Conservation (phyloP, 2,329 filamentous ascomycete species). For the Penicillium sp. region DNA sequence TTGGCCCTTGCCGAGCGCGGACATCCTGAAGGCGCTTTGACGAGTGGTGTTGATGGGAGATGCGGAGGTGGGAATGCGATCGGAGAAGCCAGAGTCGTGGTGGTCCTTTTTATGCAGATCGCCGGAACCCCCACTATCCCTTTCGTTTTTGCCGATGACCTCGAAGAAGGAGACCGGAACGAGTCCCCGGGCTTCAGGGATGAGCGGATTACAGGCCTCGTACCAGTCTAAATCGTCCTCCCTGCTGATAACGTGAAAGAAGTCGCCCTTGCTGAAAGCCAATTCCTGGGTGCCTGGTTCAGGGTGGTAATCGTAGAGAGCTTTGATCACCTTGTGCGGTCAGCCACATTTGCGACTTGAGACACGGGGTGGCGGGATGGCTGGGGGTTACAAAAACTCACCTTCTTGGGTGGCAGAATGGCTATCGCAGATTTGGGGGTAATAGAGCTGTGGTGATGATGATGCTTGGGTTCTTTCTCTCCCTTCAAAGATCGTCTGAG, state of each 20-base stretch:
- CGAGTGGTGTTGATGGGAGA: slow-evolving; percentile 20
- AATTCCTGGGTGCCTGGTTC: slow-evolving; percentile 68
- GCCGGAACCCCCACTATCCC: slow-evolving; percentile 71
- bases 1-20: slow-evolving; percentile 48
- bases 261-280: slow-evolving; percentile 90
- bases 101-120: slow-evolving; percentile 55
- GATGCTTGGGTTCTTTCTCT: slow-evolving; percentile 64
- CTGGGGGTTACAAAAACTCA: slow-evolving; percentile 37
- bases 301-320: slow-evolving; percentile 86
- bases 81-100: slow-evolving; percentile 88
- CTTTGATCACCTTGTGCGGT: slow-evolving; percentile 76
- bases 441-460: slow-evolving; percentile 58
- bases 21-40: slow-evolving; percentile 36
- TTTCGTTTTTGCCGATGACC: slow-evolving; percentile 81
- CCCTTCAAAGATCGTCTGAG: slow-evolving; percentile 86
- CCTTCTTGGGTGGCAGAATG: slow-evolving; percentile 90
- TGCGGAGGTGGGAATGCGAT: slow-evolving; percentile 42
- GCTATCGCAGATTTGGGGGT: slow-evolving; percentile 80
- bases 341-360: slow-evolving; percentile 5
- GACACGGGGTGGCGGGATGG: slow-evolving; percentile 4
- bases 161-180: slow-evolving; percentile 95
- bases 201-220: slow-evolving; percentile 90
- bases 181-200: slow-evolving; percentile 77
- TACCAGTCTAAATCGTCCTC: slow-evolving; percentile 97
- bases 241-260: slow-evolving; percentile 94